Evolutionary conservation across 192 early-diverging fungal genomes (phyloP).

Genomic region (Backusella westeae): DNA sequence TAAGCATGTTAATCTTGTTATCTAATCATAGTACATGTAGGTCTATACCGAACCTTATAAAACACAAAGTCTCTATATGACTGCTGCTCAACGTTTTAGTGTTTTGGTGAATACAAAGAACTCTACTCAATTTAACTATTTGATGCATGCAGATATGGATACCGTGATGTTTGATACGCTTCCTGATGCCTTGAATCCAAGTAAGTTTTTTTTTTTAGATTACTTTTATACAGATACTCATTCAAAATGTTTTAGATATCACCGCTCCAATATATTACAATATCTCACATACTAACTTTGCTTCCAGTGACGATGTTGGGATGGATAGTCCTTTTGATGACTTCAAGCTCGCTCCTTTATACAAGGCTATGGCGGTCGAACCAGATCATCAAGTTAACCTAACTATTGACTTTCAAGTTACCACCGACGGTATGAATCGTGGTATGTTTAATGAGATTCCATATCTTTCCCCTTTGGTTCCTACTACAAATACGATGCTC

Average conservation of each 20-base stretch:
- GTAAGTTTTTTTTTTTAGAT: constrained; percentile 13
- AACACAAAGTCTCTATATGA: constrained; percentile 55
- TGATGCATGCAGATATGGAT: constrained; percentile 74
- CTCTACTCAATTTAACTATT: constrained; percentile 59
- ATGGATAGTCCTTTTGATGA: constrained; percentile 54
- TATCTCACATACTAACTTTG: constrained; percentile 28
- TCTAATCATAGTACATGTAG: neutral
- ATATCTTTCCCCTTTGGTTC: constrained; percentile 64
- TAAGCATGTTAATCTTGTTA: neutral
- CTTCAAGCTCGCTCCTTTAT: constrained; percentile 50
- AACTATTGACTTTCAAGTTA: constrained; percentile 63
- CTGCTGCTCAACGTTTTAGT: constrained; percentile 77
- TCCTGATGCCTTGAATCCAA: constrained; percentile 54
- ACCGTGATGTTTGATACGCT: constrained; percentile 71
- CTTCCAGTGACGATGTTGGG: constrained; percentile 15
- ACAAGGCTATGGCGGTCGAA: constrained; percentile 37
- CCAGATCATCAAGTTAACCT: constrained; percentile 50
- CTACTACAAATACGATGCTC: constrained; percentile 65
- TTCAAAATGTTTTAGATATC: constrained; percentile 31
- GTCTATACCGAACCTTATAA: constrained; percentile 55
- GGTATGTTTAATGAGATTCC: constrained; percentile 79
- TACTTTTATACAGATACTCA: neutral
- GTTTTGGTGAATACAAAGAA: constrained; percentile 76
- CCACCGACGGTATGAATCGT: constrained; percentile 75
- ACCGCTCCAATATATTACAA: constrained; percentile 61